Base-by-base conservation (phyloP, 2,329 filamentous ascomycete species). In the Piedraia hortae region DNA sequence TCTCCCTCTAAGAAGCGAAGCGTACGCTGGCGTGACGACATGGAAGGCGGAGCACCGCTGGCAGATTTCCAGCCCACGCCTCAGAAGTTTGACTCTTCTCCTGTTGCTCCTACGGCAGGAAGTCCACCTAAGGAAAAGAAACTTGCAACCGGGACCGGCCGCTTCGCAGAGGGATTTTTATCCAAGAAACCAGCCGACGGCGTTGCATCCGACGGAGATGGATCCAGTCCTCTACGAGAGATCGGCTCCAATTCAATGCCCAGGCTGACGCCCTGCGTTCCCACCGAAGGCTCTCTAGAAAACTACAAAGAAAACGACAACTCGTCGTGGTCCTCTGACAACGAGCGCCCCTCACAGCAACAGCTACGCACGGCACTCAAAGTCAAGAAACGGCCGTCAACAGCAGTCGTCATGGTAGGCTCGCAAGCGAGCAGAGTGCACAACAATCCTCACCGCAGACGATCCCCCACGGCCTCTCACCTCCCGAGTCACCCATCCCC, bases 41-140 rank as follows among this genome's bases (percentile, higher is more conserved):
- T 69, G 2, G 71, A 88, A 38, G 65, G 82, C 22, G 80, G 78
- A 12, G 67, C 69, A 14, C 25, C 34, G 1, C 51, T 93, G 25
- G 78, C 73, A 6, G 85, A 93, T 41, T 91, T 82, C 40, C 74
- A 82, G 38, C 75, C 77, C 47, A 91, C 82, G 3, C 82, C 85
- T 1, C 61, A 78, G 42, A 72, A 68, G 38, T 44, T 58, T 5
- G 52, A 60, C 9, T 53, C 53, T 2, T 59, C 62, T 1, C 60
- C 64, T 4, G 59, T 65, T 16, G 26, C 32, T 12, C 26, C 33
- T 5, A 25, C 52, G 14, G 30, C 33, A 14, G 53, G 57, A 24
- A 59, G 56, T 5, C 63, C 64, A 14, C 63, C 54, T 19, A 56
- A 38, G 16, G n/a, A n/a, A n/a, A n/a, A n/a, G n/a, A n/a, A n/a